Evolutionary conservation across 768 basidiomycete species (phyloP).

Genomic region (Rossbeevera mucosa): DNA sequence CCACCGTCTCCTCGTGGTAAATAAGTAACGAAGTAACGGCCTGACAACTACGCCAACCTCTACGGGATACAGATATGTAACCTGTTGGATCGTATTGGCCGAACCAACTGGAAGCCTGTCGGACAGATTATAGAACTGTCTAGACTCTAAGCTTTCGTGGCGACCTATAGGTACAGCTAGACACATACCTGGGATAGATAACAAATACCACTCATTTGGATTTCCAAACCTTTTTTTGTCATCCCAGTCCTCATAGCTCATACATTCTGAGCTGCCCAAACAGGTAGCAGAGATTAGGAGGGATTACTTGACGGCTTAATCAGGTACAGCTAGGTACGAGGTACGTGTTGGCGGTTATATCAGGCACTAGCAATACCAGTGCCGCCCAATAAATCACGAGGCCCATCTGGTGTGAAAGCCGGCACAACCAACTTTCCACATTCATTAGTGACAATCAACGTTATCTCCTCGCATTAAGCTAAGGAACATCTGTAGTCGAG

Average conservation of each 20-base stretch:
- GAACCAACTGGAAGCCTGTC: not conserved
- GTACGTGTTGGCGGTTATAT: conserved; percentile 4
- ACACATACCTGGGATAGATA: too few species aligned
- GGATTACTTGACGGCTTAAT: too few species aligned
- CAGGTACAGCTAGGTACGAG: conserved; percentile 12
- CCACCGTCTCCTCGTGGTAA: not conserved
- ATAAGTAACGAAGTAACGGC: conserved; percentile 1
- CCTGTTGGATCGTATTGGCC: not conserved
- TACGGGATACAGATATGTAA: not conserved
- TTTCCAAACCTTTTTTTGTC: too few species aligned
- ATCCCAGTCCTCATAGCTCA: too few species aligned
- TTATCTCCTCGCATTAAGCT: conserved; percentile 23
- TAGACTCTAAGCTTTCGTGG: not conserved
- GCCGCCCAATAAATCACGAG: conserved; percentile 10
- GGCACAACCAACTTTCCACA: conserved; percentile 19
- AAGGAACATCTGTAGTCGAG: conserved; percentile 15
- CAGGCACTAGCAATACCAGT: not conserved
- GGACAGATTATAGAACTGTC: not conserved
- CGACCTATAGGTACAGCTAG: too few species aligned
- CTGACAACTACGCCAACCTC: conserved; percentile 3
- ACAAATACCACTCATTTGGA: too few species aligned
- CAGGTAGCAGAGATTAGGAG: too few species aligned
- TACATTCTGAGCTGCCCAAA: too few species aligned
- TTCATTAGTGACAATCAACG: conserved; percentile 19
- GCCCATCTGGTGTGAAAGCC: conserved; percentile 3